Base-by-base conservation (phyloP, 129 eudicot species). In the Centrapalus pauciflorus region DNA sequence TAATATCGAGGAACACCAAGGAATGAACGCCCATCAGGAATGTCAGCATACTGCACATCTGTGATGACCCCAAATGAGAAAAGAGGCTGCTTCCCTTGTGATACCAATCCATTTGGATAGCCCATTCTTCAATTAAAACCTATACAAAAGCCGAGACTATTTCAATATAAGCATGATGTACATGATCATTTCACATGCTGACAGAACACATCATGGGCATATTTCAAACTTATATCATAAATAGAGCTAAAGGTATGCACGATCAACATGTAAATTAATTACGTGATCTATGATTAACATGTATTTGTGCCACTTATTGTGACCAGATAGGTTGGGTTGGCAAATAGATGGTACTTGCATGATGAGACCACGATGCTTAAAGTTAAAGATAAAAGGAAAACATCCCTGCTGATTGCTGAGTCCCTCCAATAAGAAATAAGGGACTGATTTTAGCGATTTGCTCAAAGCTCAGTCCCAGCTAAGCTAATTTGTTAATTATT, bases 11-110 rank as follows among this genome's bases (percentile, higher is more conserved):
- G 99, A 37, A 84, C 95, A 25, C 99, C 99, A 20, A 70, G 69
- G 74, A 89, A 89, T 21, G 95, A 89, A 58, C 60, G 85, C 38
- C 97, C 97, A 34, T 94, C 95, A 1, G 96, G 95, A 77, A 94
- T 89, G 63, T 89, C 97, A 27, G 99, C 97, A 67, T 94, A 94
- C 48, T 94, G 99, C 62, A 94, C 97, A 81, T 89, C 99, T 25
- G 99, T 80, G 40, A 94, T 84, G 26, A 86, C 97, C 46, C 99
- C 99, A 84, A 94, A 94, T 23, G 97, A 86, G 69, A 94, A 65
- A 54, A 89, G 95, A 30, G 97, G 97, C 11, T 86, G 81, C 59
- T 78, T 89, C 69, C 64, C 87, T 64, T 64, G 83, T 49, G 73
- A 24, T 72, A 71, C 51, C 25, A 74, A 30, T 63, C 87, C 93